Evolutionary conservation across 2,329 filamentous ascomycete genomes (phyloP).

Genomic region (Pseudogymnoascus sp.): DNA sequence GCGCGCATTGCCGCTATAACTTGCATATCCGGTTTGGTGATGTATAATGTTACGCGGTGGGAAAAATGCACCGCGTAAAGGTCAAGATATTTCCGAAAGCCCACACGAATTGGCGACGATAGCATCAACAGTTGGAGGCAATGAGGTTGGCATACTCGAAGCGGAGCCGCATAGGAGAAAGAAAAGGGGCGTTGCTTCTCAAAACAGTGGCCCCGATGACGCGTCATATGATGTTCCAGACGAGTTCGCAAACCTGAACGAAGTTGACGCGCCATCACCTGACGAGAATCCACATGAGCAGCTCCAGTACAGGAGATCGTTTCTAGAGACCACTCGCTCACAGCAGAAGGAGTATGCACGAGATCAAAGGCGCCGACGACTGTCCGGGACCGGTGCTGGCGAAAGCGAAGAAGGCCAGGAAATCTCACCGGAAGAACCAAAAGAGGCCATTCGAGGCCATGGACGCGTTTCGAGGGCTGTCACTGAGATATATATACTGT

Average conservation of each 20-base stretch:
- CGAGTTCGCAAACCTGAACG: constrained; percentile 12
- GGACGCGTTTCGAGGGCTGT: constrained; percentile 37
- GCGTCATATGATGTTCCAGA: constrained; percentile 12
- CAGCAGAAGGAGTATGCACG: constrained; percentile 9
- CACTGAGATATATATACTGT: constrained; percentile 62
- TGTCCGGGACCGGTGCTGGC: not conserved
- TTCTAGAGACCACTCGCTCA: constrained; percentile 13
- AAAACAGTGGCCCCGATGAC: not conserved
- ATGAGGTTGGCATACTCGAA: not conserved
- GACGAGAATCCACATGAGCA: constrained; percentile 15
- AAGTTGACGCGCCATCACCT: constrained; percentile 13
- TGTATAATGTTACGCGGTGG: not conserved
- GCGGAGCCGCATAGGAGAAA: not conserved
- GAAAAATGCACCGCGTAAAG: not conserved
- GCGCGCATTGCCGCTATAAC: not conserved
- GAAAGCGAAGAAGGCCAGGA: not conserved
- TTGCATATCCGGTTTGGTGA: not conserved
- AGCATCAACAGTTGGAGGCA: not conserved
- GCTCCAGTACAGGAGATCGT: constrained; percentile 12
- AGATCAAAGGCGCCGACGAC: not conserved
- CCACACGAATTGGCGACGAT: not conserved
- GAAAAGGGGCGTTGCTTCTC: not conserved
- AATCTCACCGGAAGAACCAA: not conserved
- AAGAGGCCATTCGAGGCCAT: not conserved
- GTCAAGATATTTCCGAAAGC: not conserved